Evolutionary conservation across 306 rosid species (phyloP).

Genomic region (Vicia sativa): DNA sequence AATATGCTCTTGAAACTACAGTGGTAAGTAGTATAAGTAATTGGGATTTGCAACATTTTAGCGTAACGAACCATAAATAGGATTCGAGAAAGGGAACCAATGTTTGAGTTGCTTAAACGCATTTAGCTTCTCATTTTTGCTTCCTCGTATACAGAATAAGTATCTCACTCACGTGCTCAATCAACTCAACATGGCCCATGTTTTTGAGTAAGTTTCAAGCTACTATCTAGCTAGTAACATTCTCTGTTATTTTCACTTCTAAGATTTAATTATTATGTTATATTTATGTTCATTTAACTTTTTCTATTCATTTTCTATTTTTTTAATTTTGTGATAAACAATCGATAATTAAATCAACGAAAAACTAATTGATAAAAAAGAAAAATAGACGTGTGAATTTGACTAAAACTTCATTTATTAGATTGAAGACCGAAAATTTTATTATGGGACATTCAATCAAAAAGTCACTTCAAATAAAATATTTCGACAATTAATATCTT

Average conservation of each 20-base stretch:
- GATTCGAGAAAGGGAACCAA: slow-evolving; percentile 50
- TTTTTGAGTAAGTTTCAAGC: slow-evolving; percentile 56
- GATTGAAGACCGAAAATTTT: too few species aligned
- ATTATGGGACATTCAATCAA: too few species aligned
- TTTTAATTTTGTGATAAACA: too few species aligned
- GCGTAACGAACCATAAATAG: slow-evolving; percentile 90
- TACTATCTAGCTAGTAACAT: slow-evolving; percentile 33
- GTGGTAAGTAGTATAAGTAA: neutral
- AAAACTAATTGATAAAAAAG: too few species aligned
- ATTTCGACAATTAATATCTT: too few species aligned
- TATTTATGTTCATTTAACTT: slow-evolving; percentile 19
- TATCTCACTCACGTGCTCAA: slow-evolving; percentile 66
- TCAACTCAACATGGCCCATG: slow-evolving; percentile 47
- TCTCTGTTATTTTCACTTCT: slow-evolving; percentile 42
- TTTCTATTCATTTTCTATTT: neutral
- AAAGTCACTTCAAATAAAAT: too few species aligned
- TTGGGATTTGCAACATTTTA: slow-evolving; percentile 92
- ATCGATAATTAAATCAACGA: too few species aligned
- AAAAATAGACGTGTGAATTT: too few species aligned
- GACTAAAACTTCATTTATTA: too few species aligned
- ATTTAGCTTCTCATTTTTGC: slow-evolving; percentile 45
- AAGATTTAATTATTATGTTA: slow-evolving; percentile 32
- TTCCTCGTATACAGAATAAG: slow-evolving; percentile 51
- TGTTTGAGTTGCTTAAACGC: slow-evolving; percentile 72
- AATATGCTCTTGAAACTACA: too few species aligned